A percentile compares a stretch with the other conserved stretches of the same genome.
These are phyloP conservation scores for Irpex lacteus DNA, from an alignment of 1,284 basidiomycete species.

Conservation along the genomic window DNA sequence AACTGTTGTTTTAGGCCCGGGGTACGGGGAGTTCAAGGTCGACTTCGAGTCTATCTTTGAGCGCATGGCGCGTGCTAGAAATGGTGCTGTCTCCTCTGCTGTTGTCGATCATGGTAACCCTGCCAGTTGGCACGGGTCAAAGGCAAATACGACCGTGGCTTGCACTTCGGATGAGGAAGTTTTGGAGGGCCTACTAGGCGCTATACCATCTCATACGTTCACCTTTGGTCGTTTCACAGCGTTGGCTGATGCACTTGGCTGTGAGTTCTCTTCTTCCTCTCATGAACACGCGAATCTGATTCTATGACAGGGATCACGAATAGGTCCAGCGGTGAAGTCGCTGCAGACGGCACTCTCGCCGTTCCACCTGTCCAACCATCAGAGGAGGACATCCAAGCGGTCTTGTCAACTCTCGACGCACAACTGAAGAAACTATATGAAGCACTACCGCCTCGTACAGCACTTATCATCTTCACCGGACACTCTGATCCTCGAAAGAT, in stretches of 20 bases:
- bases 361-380: not conserved
- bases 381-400: not conserved
- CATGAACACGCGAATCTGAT: not conserved
- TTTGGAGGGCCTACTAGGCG: slow-evolving; percentile 59
- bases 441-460: slow-evolving; percentile 73
- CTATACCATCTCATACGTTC: slow-evolving; percentile 70
- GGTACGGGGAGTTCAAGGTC: slow-evolving; percentile 83
- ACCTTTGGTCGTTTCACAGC: slow-evolving; percentile 80
- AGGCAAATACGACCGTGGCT: slow-evolving; percentile 70
- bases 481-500: slow-evolving; percentile 83
- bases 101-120: slow-evolving; percentile 88
- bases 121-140: slow-evolving; percentile 75
- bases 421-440: slow-evolving; percentile 64
- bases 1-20: slow-evolving; percentile 44
- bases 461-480: slow-evolving; percentile 82
- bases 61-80: slow-evolving; percentile 58
- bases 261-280: slow-evolving; percentile 44
- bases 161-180: slow-evolving; percentile 79
- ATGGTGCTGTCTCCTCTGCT: slow-evolving; percentile 51
- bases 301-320: slow-evolving; percentile 54
- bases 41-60: slow-evolving; percentile 88
- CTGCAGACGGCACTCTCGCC: slow-evolving; percentile 19
- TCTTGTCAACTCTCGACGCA: slow-evolving; percentile 50
- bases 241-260: slow-evolving; percentile 73
- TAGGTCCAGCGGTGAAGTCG: slow-evolving; percentile 39